Conservation (phyloP, 2,329 filamentous ascomycete genomes). For the Xylaria sp. region DNA sequence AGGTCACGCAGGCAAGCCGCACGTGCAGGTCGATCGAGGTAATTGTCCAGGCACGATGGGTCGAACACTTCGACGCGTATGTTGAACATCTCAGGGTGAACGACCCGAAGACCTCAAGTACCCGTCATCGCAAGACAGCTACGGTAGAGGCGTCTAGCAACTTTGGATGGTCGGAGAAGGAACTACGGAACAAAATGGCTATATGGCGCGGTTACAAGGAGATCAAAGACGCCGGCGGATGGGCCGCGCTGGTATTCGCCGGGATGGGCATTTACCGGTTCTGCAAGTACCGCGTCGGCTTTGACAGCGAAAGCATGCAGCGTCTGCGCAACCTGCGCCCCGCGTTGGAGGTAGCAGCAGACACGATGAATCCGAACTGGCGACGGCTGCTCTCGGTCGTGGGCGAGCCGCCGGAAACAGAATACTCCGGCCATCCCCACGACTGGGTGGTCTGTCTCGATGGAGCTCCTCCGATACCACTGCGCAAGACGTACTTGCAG, state of each 20-base stretch:
- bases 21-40: neutral
- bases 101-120: neutral
- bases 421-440: neutral
- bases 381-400: neutral
- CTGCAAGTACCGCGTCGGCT: neutral
- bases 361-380: neutral
- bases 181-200: neutral
- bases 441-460: neutral
- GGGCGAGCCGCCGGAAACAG: neutral
- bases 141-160: neutral
- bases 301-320: neutral
- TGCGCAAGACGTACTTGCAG: neutral
- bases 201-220: neutral
- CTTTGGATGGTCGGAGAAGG: neutral
- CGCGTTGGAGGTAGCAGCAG: neutral
- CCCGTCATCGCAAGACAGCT: neutral
- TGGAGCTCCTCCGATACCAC: neutral
- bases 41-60: neutral
- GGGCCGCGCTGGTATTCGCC: neutral
- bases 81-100: neutral
- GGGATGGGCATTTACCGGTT: constrained; percentile 1
- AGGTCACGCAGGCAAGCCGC: neutral
- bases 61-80: neutral
- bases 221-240: neutral
- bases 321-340: neutral